Conservation (phyloP, 768 basidiomycete species). For the Phylloporus rhodoxanthus region DNA sequence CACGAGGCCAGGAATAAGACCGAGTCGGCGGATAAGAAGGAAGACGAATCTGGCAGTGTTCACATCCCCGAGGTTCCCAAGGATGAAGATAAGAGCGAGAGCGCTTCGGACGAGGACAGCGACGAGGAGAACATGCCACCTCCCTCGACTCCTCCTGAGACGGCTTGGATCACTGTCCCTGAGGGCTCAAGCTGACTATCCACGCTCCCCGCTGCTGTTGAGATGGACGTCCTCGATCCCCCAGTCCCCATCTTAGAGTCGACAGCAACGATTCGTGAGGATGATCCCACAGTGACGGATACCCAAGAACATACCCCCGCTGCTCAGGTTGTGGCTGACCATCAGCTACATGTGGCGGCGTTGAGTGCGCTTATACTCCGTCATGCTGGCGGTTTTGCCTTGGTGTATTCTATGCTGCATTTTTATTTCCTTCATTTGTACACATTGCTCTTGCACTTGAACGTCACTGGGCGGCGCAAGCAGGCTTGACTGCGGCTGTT, state of each 20-base stretch:
- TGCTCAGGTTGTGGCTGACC: conserved; percentile 14
- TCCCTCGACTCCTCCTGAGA: conserved; percentile 26
- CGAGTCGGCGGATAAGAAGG: conserved; percentile 41
- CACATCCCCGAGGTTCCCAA: conserved; percentile 11
- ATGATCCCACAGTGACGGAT: conserved; percentile 19
- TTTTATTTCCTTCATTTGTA: conserved; percentile 42
- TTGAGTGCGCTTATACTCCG: conserved; percentile 25
- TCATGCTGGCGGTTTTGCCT: conserved; percentile 31
- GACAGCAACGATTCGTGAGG: conserved; percentile 16
- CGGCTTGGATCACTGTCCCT: conserved; percentile 25
- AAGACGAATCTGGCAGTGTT: conserved; percentile 25
- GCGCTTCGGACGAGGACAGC: conserved; percentile 35
- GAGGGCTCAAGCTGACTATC: conserved; percentile 30
- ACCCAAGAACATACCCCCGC: conserved; percentile 17
- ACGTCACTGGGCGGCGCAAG: conserved; percentile 24
- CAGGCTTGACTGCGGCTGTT: conserved; percentile 21
- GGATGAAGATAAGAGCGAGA: conserved; percentile 30
- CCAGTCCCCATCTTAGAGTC: conserved; percentile 25
- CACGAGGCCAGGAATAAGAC: conserved; percentile 48
- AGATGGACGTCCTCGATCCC: conserved; percentile 12
- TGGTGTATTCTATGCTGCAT: conserved; percentile 39
- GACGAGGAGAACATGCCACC: conserved; percentile 38
- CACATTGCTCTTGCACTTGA: conserved; percentile 35
- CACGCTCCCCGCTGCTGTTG: conserved; percentile 15
- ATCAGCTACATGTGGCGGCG: conserved; percentile 24